A percentile compares a stretch with the other conserved stretches of the same genome.
Evolutionary conservation across 1,284 basidiomycete genomes (phyloP).

Genomic region (Austroboletus novae-zelandiae): DNA sequence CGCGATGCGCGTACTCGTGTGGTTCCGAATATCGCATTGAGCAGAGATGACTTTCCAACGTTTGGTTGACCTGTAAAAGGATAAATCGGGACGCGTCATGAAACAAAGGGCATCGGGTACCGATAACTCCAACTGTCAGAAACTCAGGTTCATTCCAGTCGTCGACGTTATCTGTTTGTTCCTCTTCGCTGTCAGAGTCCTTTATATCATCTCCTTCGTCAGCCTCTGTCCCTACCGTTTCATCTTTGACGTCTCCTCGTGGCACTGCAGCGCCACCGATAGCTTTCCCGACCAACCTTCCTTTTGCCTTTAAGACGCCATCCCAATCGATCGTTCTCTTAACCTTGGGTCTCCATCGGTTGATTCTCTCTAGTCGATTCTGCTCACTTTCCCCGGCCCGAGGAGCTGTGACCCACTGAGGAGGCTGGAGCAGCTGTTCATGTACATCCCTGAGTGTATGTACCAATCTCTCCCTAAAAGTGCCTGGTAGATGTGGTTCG

Average conservation of each 20-base stretch:
- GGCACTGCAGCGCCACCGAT: slow-evolving; percentile 42
- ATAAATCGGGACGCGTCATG: slow-evolving; percentile 8
- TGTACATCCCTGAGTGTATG: slow-evolving; percentile 69
- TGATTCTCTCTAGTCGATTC: slow-evolving; percentile 41
- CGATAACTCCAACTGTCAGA: slow-evolving; percentile 82
- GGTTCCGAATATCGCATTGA: slow-evolving; percentile 88
- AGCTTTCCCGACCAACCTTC: slow-evolving; percentile 41
- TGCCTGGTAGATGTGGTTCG: slow-evolving; percentile 65
- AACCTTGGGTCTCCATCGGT: slow-evolving; percentile 66
- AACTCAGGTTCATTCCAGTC: slow-evolving; percentile 50
- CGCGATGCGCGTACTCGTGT: slow-evolving; percentile 81
- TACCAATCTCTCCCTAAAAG: slow-evolving; percentile 62
- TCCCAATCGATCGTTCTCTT: slow-evolving; percentile 73
- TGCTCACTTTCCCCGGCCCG: slow-evolving; percentile 19
- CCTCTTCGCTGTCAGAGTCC: slow-evolving; percentile 17
- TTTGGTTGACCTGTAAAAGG: slow-evolving; percentile 76
- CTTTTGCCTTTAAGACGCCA: slow-evolving; percentile 46
- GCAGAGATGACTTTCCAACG: slow-evolving; percentile 87
- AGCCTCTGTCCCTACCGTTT: slow-evolving; percentile 13
- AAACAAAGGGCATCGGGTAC: slow-evolving; percentile 32
- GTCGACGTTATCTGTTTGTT: slow-evolving; percentile 13
- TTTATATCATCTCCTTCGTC: slow-evolving; percentile 19
- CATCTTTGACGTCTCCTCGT: slow-evolving; percentile 13
- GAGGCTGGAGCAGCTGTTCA: slow-evolving; percentile 65
- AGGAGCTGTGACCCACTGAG: slow-evolving; percentile 54